Evolutionary conservation across 148 eudicot species (phyloP), one percentile per base, ranked within the genome.

Genomic region (Gaultheria prostrata): DNA sequence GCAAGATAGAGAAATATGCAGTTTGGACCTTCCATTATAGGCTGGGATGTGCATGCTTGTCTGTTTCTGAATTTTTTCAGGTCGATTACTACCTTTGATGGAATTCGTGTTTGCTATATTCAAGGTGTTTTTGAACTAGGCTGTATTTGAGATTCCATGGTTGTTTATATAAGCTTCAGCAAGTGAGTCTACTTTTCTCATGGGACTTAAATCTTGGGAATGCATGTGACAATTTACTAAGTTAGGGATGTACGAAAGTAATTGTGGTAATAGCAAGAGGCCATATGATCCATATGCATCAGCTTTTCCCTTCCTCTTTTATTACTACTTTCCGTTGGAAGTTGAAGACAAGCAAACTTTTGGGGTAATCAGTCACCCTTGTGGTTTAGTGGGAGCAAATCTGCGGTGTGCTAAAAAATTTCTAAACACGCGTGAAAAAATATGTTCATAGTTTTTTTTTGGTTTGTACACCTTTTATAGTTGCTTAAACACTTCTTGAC

Each of bases 1-100:
- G 21, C 69, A 79, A 17, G 14, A 0, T 18, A 8, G 0, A 8
- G 9, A 11, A 33, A 33, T 3, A 11, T 43, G 48, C 26, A 53
- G 18, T 78, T 54, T 21, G 82, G 82, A 39, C 71, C 82, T 39
- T 79, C 49, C 50, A 30, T 32, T 78, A 10, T 56, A 32, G 67
- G 61, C 61, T 49, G 33, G 48, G 45, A 32, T 78, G 26, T 53
- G 80, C 80, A 21, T 78, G 7, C 63, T 17, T 78, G 18, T 48
- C 81, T 83, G 32, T 61, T 21, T 48, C 28, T 59, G 4, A 77
- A 20, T 65, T 70, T 32, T 49, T 63, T 21, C 43, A 9, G 10
- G 13, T n/a, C 2, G 26, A 43, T 24, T 24, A 45, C 39, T 24
- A 18, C 33, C 8, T 49, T 4, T 20, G 77, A 49, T 10, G 46